These are phyloP conservation scores for Chamaecrista fasciculata DNA, from an alignment of 306 rosid genomes.

Conservation along the genomic window DNA sequence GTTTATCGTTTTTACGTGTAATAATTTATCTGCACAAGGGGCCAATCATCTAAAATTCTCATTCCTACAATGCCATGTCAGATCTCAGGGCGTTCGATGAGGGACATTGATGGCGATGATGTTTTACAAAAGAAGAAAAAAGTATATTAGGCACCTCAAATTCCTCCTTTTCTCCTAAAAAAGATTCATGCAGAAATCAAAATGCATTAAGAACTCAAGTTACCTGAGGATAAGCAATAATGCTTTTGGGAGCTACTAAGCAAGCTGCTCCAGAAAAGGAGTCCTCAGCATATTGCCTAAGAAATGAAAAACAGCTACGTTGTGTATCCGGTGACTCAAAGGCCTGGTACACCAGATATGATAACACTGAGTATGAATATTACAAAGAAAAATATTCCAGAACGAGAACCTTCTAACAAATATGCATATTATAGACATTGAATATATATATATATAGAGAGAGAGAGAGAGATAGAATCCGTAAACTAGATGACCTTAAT, in stretches of 20 bases:
- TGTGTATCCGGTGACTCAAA: constrained; percentile 95
- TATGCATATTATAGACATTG: background rate
- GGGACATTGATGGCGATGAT: background rate
- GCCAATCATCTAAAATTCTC: background rate
- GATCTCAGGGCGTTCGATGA: no score
- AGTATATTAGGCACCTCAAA: background rate
- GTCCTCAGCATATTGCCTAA: constrained; percentile 94
- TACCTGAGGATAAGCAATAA: constrained; percentile 98
- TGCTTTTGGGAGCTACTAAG: constrained; percentile 80
- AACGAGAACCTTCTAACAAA: constrained; percentile 9
- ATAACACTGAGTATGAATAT: constrained; percentile 12
- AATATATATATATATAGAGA: no score
- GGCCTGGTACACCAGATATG: constrained; percentile 58
- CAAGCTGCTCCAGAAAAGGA: constrained; percentile 89
- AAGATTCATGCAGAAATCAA: background rate
- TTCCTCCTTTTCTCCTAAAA: background rate
- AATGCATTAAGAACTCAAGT: constrained; percentile 25
- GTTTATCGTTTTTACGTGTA: background rate
- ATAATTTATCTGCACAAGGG: background rate
- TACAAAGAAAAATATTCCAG: constrained; percentile 14
- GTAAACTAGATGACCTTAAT: background rate
- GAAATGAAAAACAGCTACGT: constrained; percentile 67
- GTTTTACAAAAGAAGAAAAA: background rate
- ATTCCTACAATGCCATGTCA: background rate
- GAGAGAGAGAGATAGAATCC: background rate